Base-by-base conservation (phyloP, 2,329 filamentous ascomycete species). In the Cercospora berteroae region DNA sequence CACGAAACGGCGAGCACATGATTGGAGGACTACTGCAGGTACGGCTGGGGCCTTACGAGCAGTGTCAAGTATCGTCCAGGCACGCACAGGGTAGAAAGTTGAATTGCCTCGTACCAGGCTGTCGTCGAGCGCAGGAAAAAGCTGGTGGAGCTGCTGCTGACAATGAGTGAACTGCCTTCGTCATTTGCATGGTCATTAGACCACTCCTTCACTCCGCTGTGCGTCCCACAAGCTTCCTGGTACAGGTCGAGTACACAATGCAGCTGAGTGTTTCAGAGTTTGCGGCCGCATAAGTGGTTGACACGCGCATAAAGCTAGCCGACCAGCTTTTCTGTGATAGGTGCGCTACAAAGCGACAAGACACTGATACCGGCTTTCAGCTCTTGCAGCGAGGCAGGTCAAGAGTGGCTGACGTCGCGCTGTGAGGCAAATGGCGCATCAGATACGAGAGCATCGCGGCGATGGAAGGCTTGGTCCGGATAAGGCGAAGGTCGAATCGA, bases 181-280 rank as follows among this genome's bases (percentile, higher is more conserved):
- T 18, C 23, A 31, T 31, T 18, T 33, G 13, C 25, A 33, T 31
- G 52, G 52, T 16, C 16, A n/a, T 57, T 18, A n/a, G 52, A 57
- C 7, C 20, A n/a, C 39, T 61, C 27, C 42, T 36, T 44, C 59
- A 44, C 27, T 23, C 27, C 23, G 59, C 60, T n/a, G 42, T 4
- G 48, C 29, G 42, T 39, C 33, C 36, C 61, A 58, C 52, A 33
- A 61, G 42, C 65, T 64, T 60, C 65, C 60, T 60, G 65, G 55
- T 56, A 67, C 56, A 61, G 59, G 42, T 60, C 27, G 57, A 57
- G 66, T 65, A 58, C 66, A 60, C 55, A 63, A 20, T 60, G 67
- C 52, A 67, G 62, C 65, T 62, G 59, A 33, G 23, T 64, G 65
- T 66, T 70, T 65, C 65, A 67, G 39, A 66, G 50, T 63, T 64